Base-by-base conservation (phyloP, 2,329 filamentous ascomycete genomes). In the Neonectria faginata region DNA sequence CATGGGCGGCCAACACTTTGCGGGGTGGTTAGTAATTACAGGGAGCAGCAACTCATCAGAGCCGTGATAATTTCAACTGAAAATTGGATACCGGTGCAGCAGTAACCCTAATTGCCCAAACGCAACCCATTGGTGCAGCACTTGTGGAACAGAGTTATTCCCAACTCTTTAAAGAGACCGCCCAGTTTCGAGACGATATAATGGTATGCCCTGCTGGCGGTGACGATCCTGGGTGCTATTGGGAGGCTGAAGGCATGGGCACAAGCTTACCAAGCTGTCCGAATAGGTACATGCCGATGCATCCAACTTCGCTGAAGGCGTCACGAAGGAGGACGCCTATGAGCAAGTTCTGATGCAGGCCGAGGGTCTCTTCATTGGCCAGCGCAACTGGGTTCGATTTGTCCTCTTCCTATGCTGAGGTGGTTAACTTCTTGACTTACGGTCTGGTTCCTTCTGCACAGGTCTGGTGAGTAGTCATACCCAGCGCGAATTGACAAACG, bases 221-320 rank as follows among this genome's bases (percentile, higher is more conserved):
- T 27, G 20, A 39, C 11, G 10, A 27, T 7, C 18, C 31, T 31
- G 36, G n/a, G 36, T 6, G 7, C n/a, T n/a, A 10, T 8, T 33
- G 9, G n/a, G 39, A 42, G 39, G 45, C 12, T 39, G 29, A 51
- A 12, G 31, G 25, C 11, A 11, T 50, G 8, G 50, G 51, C 11
- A 20, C 50, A 33, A 29, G 64, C 67, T 65, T 29, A 67, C 51
- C 27, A 52, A 41, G 20, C 31, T 36, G 36, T 8, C 3, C 7
- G 36, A 39, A 16, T 61, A 89, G 91, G 90, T 92, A 62, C 92
- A 95, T 80, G 92, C 92, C 56, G 92, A 95, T 75, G 88, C 92
- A 3, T 92, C 91, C 57, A 92, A 88, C 73, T 95, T 95, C 78
- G 84, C 82, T 53, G 75, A 84, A 14, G 88, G 87, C 68, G 78